Evolutionary conservation across 2,329 filamentous ascomycete species (phyloP), one percentile per base, ranked within the genome.

Genomic region (Thelonectria discophora): DNA sequence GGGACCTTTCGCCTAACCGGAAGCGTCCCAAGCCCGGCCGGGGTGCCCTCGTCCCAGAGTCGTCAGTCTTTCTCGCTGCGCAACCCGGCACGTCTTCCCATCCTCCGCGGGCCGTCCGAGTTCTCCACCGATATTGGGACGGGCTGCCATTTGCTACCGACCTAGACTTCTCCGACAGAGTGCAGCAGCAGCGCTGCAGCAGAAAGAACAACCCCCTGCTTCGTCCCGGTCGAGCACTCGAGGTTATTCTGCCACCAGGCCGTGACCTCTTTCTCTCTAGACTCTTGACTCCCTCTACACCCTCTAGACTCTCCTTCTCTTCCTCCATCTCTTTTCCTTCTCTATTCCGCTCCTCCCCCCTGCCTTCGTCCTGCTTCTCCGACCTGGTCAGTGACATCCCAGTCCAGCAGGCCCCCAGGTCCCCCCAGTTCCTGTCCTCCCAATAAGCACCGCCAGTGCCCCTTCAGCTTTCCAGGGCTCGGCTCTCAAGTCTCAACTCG

Each of bases 21-120:
- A 70, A 70, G 56, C 67, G 65, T 69, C 60, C 53, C 67, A 57
- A 61, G 50, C 52, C 68, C 64, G 68, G 32, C 62, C 20, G 37
- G 67, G 56, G 50, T 58, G 55, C 64, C 68, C 67, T 55, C 61
- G 64, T 37, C n/a, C 40, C 56, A 55, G 32, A 13, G 9, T 13
- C 9, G 32, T 34, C 32, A 34, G 32, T 11, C 10, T 13, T 13
- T 3, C 12, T 4, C 32, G n/a, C 55, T 51, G 58, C 24, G 7
- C 24, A 24, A 7, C 4, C 4, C 24, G 24, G 24, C 46, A 51
- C 46, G 55, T 60, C 48, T 52, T 20, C 55, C 52, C 37, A 45
- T 52, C 39, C 39, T 55, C 42, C 43, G 47, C 10, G 24, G 18
- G n/a, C 17, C 12, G 39, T 13, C 39, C 18, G 2, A 3, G 10